Evolutionary conservation across 1,284 basidiomycete species (phyloP).

Genomic region (Chalciporus sp.): DNA sequence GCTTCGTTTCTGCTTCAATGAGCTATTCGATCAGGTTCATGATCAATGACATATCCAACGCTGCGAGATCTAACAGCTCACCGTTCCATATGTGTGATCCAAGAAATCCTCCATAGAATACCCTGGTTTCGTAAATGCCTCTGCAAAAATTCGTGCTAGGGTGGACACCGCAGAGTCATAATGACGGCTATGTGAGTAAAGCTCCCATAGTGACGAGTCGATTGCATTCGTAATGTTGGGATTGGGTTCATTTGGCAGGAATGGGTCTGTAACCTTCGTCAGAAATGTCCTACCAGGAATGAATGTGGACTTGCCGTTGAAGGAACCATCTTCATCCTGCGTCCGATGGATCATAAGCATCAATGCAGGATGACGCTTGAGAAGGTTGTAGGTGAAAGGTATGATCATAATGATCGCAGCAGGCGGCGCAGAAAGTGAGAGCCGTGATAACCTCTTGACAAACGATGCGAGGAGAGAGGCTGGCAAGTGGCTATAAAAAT

Average conservation of each 20-base stretch:
- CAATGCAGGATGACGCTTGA: slow-evolving; percentile 89
- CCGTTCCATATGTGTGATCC: slow-evolving; percentile 93
- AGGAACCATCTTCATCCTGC: slow-evolving; percentile 45
- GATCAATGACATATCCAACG: slow-evolving; percentile 6
- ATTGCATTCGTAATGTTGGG: slow-evolving; percentile 82
- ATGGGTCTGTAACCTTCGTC: slow-evolving; percentile 61
- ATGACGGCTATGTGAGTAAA: slow-evolving; percentile 79
- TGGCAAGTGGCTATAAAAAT: slow-evolving; percentile 72
- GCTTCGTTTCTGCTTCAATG: slow-evolving; percentile 83
- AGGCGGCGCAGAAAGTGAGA: slow-evolving; percentile 86
- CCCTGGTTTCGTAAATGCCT: slow-evolving; percentile 90
- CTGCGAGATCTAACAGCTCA: slow-evolving; percentile 44
- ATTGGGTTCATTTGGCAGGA: slow-evolving; percentile 66
- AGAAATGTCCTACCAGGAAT: slow-evolving; percentile 1
- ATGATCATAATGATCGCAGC: slow-evolving; percentile 90
- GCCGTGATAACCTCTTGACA: slow-evolving; percentile 86
- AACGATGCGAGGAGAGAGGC: slow-evolving; percentile 91
- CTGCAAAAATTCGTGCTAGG: slow-evolving; percentile 83
- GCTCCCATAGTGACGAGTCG: slow-evolving; percentile 91
- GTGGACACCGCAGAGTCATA: slow-evolving; percentile 87
- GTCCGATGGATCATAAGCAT: slow-evolving; percentile 91
- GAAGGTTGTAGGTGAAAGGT: slow-evolving; percentile 93
- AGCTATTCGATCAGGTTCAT: slow-evolving; percentile 50
- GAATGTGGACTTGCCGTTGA: slow-evolving; percentile 36
- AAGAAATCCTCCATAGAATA: slow-evolving; percentile 96